Evolutionary conservation across 495 filamentous ascomycete genomes (phyloP).

Genomic region (Penicillium malachiteum): DNA sequence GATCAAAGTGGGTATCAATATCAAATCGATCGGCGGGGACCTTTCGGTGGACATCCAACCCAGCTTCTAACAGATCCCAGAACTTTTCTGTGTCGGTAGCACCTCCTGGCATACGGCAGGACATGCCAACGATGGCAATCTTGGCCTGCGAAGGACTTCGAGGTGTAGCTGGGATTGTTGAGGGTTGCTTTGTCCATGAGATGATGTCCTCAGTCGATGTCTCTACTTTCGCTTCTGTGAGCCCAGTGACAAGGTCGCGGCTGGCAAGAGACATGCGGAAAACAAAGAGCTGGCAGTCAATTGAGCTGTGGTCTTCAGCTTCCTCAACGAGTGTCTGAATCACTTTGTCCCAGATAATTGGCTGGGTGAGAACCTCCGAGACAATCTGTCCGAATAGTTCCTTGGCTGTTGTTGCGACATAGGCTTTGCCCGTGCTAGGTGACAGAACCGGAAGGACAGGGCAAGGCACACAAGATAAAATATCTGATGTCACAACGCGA

Average conservation of each 20-base stretch:
- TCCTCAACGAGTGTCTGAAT: not conserved
- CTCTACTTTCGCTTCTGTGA: too few relatives aligned
- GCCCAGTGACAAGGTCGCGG: not conserved
- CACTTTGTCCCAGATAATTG: conserved; percentile 2
- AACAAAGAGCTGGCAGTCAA: not conserved
- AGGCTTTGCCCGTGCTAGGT: not conserved
- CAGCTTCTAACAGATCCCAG: conserved; percentile 42
- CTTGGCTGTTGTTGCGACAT: not conserved
- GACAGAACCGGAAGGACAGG: too few relatives aligned
- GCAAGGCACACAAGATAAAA: too few relatives aligned
- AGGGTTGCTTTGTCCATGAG: too few relatives aligned
- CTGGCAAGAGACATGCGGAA: not conserved
- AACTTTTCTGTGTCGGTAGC: conserved; percentile 32
- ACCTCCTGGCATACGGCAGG: conserved; percentile 37
- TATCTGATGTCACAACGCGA: too few relatives aligned
- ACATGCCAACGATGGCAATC: conserved; percentile 44
- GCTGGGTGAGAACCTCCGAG: conserved; percentile 10
- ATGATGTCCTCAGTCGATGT: too few relatives aligned
- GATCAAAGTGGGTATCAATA: conserved; percentile 41
- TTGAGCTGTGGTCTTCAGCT: not conserved
- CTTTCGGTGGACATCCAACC: conserved; percentile 34
- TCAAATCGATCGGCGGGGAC: conserved; percentile 47
- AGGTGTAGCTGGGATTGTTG: too few relatives aligned
- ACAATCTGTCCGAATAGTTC: conserved; percentile 30
- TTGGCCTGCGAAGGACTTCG: conserved; percentile 10